Evolutionary conservation across 2,329 filamentous ascomycete species (phyloP).

Genomic region (Alternaria viburni): DNA sequence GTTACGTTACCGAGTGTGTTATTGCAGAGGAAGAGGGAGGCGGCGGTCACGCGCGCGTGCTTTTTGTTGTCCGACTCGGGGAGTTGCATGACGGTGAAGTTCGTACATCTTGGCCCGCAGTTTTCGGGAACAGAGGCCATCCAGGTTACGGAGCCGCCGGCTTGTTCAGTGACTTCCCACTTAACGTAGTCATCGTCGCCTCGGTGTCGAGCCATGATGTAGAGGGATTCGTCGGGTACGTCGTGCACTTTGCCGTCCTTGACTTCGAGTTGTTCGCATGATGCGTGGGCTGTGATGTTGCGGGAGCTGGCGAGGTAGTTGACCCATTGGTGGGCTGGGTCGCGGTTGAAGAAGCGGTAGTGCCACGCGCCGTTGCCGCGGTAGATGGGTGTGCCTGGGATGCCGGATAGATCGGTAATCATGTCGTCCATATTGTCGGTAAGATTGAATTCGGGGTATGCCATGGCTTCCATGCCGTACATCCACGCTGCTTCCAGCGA

Average conservation of each 20-base stretch:
- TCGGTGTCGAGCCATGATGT: too few species aligned
- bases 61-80: too few species aligned
- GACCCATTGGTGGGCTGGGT: conserved; percentile 35
- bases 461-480: conserved; percentile 37
- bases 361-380: conserved; percentile 26
- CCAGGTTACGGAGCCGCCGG: too few species aligned
- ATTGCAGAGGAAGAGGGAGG: conserved; percentile 38
- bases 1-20: conserved; percentile 25
- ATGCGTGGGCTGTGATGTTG: conserved; percentile 25
- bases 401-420: conserved; percentile 23
- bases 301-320: conserved; percentile 37
- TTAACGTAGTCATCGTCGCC: too few species aligned
- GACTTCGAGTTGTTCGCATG: conserved; percentile 26
- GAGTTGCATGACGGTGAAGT: conserved; percentile 40
- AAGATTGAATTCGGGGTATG: conserved; percentile 27
- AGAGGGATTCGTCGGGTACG: too few species aligned
- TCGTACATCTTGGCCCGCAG: conserved; percentile 44
- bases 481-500: conserved; percentile 35
- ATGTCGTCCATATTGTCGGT: conserved; percentile 10
- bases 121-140: too few species aligned
- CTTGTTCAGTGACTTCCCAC: too few species aligned
- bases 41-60: too few species aligned
- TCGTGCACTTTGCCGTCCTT: too few species aligned
- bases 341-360: conserved; percentile 43
- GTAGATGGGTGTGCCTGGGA: conserved; percentile 38